Conservation (phyloP, 495 filamentous ascomycete species). For the Glonium stellatum region DNA sequence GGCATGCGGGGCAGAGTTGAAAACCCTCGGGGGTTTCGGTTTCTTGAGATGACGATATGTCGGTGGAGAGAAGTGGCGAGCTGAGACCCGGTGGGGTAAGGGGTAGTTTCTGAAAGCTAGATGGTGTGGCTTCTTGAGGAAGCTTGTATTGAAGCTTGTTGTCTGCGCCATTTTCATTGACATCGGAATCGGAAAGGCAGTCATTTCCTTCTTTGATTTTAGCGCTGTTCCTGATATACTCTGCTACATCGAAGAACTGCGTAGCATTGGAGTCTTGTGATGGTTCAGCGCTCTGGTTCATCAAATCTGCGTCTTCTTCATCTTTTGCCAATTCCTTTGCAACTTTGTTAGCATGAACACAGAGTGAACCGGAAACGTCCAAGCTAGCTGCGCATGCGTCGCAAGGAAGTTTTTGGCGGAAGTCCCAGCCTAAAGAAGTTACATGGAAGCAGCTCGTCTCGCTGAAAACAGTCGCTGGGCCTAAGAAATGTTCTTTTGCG, state of each 20-base stretch:
- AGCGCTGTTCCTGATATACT: neutral
- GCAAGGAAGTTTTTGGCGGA: neutral
- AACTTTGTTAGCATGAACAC: neutral
- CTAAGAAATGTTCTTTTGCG: neutral
- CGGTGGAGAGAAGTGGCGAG: neutral
- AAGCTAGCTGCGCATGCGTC: neutral
- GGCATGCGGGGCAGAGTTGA: constrained; percentile 12
- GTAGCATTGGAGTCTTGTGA: neutral
- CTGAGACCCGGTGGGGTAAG: neutral
- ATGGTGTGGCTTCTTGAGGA: neutral
- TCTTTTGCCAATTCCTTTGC: neutral
- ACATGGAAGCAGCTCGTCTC: constrained; percentile 3
- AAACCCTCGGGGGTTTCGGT: neutral
- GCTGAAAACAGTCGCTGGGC: neutral
- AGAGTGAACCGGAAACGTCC: neutral
- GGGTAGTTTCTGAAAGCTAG: neutral
- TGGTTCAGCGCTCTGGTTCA: neutral
- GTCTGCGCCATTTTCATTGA: neutral
- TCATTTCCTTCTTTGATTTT: no score
- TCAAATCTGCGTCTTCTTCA: neutral
- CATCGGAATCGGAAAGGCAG: neutral
- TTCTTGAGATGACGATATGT: no score
- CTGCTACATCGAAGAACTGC: neutral
- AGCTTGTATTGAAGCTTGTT: neutral
- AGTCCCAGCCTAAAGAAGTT: neutral